Percentiles rank a stretch among this genome's conserved stretches.
Conservation (phyloP, 176 grass and related monocot species). For the Carex littledalei region DNA sequence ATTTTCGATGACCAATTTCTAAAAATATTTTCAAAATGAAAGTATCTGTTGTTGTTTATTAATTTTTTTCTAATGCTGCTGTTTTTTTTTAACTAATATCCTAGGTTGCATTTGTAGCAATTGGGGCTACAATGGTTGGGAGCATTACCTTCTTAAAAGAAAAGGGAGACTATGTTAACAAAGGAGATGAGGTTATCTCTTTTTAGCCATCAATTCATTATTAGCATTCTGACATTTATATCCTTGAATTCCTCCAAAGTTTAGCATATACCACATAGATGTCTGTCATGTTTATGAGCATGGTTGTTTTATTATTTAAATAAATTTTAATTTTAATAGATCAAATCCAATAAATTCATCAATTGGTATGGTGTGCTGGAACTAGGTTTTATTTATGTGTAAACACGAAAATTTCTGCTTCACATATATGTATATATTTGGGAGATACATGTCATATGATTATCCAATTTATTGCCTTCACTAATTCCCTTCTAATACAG, state of each 20-base stretch:
- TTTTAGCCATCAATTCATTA: not conserved
- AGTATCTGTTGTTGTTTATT: not conserved
- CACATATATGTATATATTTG: not conserved
- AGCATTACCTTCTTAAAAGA: constrained; percentile 76
- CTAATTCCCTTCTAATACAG: constrained; percentile 30
- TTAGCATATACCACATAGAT: not conserved
- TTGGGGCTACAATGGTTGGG: constrained; percentile 98
- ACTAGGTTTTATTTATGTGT: not conserved
- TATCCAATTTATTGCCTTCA: constrained; percentile 12
- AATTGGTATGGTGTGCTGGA: not conserved
- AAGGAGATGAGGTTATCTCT: constrained; percentile 85
- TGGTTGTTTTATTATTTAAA: not conserved
- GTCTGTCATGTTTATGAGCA: not conserved
- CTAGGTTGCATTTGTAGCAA: constrained; percentile 95
- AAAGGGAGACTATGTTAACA: constrained; percentile 56
- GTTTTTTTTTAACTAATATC: constrained; percentile 14
- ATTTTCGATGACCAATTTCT: not conserved
- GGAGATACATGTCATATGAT: not conserved
- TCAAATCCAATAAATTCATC: not conserved
- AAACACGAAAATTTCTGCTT: not conserved
- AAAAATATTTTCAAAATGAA: not conserved
- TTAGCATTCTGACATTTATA: not conserved
- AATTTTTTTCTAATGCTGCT: not conserved
- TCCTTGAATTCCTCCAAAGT: not conserved
- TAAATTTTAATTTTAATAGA: not conserved